These are phyloP conservation scores for Chrysanthemum seticuspe DNA, from an alignment of 129 eudicot species.

Conservation along the genomic window DNA sequence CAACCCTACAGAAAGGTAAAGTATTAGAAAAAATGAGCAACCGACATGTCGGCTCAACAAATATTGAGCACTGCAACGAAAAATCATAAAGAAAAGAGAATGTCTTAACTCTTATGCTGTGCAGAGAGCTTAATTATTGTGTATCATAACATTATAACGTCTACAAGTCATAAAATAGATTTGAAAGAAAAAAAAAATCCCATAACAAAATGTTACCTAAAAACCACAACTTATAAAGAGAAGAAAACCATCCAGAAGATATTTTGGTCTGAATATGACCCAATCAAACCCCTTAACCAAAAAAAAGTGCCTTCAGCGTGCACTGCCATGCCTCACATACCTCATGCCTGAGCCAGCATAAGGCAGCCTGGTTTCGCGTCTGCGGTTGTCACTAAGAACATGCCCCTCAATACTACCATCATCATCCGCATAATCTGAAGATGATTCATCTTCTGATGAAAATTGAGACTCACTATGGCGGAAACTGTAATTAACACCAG, in stretches of 20 bases:
- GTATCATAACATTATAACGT: slow-evolving; percentile 6
- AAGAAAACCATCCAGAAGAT: slow-evolving; percentile 5
- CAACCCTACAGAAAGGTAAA: neutral
- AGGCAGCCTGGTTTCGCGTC: too few species aligned
- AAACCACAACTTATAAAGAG: slow-evolving; percentile 16
- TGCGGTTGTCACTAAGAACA: too few species aligned
- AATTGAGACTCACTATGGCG: neutral
- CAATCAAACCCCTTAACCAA: neutral
- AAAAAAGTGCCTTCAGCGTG: neutral
- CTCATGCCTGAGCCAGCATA: too few species aligned
- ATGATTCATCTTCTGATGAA: too few species aligned
- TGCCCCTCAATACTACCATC: too few species aligned
- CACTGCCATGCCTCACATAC: too few species aligned
- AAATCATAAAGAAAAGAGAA: neutral
- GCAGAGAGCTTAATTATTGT: slow-evolving; percentile 26
- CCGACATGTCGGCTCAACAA: neutral
- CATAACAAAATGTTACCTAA: slow-evolving; percentile 14
- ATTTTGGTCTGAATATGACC: slow-evolving; percentile 6
- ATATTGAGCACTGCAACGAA: neutral
- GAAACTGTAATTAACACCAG: slow-evolving; percentile 12
- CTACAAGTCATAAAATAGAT: slow-evolving; percentile 19
- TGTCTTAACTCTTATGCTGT: slow-evolving; percentile 21
- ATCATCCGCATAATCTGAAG: too few species aligned
- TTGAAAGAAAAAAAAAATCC: neutral
- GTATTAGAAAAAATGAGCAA: neutral